Evolutionary conservation across 768 basidiomycete species (phyloP), one percentile per base, ranked within the genome.

Genomic region (Lactarius pseudohatsudake): DNA sequence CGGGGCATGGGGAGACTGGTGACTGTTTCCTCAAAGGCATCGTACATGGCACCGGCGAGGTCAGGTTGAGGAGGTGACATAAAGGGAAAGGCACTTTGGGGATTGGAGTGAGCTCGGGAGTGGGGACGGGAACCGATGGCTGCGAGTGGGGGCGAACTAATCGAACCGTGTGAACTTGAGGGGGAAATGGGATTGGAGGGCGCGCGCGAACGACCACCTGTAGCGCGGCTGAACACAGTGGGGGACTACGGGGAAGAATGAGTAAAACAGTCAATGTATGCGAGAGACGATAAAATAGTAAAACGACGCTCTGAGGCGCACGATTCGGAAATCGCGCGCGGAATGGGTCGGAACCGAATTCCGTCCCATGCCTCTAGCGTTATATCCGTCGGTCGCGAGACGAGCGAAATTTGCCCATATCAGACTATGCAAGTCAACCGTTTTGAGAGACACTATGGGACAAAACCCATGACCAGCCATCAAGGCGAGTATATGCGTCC

Each of bases 101-200:
- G 79, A 64, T 83, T 82, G 1, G 84, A 85, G 41, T 80, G 81
- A 0, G 83, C 75, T 56, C 90, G 89, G 1, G 90, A 91, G 62
- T 85, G 85, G 0, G 91, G 88, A 7, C 89, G 85, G 8, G 85
- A 84, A 64, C 75, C 76, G 0, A 80, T 70, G 41, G 72, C 71
- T 26, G 74, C 73, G 62, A 78, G 77, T 18, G 81, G 77, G 7
- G 84, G 82, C 2, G 81, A 82, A 59, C 76, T 74, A 28, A 79
- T 64, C 59, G 63, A 59, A 57, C 67, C 56, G 58, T 74, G 68
- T 38, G 68, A 74, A 30, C 76, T 73, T 5, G 87, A 84, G 9
- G 87, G 86, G 3, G 75, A 73, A 28, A 84, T 81, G 7, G 91
- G 90, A 69, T 90, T 91, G 26, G 92, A 92, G 1, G 90, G 89